These are phyloP conservation scores for Tricholoma hemisulphureum DNA, from an alignment of 768 basidiomycete genomes.

Conservation along the genomic window DNA sequence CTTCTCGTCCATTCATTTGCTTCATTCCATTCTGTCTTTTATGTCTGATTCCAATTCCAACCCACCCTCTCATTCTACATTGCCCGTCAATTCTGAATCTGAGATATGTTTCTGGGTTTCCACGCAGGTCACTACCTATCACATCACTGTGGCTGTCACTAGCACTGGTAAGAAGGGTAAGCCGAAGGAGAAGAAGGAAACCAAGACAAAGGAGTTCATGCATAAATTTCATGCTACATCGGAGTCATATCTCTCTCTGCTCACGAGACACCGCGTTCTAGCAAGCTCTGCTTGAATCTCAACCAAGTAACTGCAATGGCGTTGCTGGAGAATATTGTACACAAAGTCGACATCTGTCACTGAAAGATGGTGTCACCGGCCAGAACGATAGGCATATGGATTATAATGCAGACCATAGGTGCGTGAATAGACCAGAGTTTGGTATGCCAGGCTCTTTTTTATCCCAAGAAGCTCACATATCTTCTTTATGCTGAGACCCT, in stretches of 20 bases:
- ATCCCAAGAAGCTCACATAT: constrained; percentile 19
- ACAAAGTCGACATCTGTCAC: too few relatives aligned
- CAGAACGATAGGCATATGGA: not conserved
- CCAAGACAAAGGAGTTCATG: constrained; percentile 1
- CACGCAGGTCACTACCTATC: not conserved
- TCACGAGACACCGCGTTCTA: too few relatives aligned
- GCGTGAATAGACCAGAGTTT: too few relatives aligned
- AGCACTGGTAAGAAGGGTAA: not conserved
- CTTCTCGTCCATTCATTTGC: not conserved
- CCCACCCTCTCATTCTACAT: not conserved
- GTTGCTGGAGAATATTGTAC: too few relatives aligned
- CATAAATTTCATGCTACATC: not conserved
- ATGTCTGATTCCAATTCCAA: not conserved
- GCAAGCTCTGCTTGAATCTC: too few relatives aligned
- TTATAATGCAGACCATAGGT: not conserved
- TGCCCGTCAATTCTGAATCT: not conserved
- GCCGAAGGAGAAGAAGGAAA: not conserved
- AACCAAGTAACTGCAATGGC: too few relatives aligned
- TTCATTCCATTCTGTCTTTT: not conserved
- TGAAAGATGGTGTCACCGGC: not conserved
- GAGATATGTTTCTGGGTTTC: not conserved
- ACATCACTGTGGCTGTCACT: not conserved
- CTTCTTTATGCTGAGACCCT: constrained; percentile 11
- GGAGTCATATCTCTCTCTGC: constrained; percentile 8
- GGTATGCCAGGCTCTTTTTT: constrained; percentile 11